Percentiles rank a stretch among this genome's conserved stretches.
Evolutionary conservation across 1,139 yeast species (phyloP).

Genomic region (Debaryomycetaceae sp.): DNA sequence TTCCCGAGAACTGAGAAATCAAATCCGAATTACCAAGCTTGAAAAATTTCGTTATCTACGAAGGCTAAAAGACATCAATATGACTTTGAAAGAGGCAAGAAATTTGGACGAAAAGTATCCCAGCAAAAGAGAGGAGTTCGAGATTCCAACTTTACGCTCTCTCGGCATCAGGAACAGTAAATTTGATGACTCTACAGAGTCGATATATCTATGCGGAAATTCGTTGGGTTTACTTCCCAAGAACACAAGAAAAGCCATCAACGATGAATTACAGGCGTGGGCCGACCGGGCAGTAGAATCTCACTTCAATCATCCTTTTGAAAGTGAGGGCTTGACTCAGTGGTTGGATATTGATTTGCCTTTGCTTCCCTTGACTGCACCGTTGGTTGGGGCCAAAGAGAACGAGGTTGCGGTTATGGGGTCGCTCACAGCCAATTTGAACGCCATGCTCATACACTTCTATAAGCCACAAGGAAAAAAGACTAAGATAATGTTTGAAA

Average conservation of each 20-base stretch:
- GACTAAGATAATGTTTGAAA: constrained; percentile 76
- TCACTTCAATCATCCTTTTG: constrained; percentile 69
- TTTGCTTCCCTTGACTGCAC: constrained; percentile 62
- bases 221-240: constrained; percentile 88
- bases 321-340: constrained; percentile 37
- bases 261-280: constrained; percentile 79
- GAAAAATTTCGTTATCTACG: too few relatives aligned
- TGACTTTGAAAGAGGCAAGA: constrained; percentile 17
- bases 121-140: constrained; percentile 41
- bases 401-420: constrained; percentile 87
- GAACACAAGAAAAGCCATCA: constrained; percentile 53
- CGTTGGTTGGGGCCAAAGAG: constrained; percentile 69
- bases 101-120: constrained; percentile 36
- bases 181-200: constrained; percentile 19
- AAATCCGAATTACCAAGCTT: too few relatives aligned
- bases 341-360: constrained; percentile 90
- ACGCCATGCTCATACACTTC: constrained; percentile 68
- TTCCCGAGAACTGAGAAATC: too few relatives aligned
- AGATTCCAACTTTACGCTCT: constrained; percentile 56
- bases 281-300: constrained; percentile 73
- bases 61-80: not conserved
- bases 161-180: constrained; percentile 36
- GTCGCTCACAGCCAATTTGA: constrained; percentile 77
- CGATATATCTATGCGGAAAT: constrained; percentile 80
- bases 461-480: constrained; percentile 61